These are phyloP conservation scores for Phialocephala subalpina DNA, from an alignment of 2,329 filamentous ascomycete genomes.

Conservation along the genomic window DNA sequence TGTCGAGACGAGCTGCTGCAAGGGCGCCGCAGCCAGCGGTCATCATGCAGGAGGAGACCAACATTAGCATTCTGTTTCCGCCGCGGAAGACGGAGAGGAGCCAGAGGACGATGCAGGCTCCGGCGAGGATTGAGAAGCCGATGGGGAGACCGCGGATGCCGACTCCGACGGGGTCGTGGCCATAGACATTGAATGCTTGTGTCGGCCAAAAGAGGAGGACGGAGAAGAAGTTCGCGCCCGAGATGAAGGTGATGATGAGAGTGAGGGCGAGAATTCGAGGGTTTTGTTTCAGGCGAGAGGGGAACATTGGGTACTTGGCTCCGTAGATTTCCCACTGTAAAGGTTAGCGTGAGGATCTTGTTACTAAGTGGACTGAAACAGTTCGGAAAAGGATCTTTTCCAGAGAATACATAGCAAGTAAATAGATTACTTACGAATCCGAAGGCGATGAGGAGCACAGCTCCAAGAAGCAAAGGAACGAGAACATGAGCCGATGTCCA, in stretches of 20 bases:
- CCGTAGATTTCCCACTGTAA: conserved; percentile 57
- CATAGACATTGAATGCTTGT: conserved; percentile 70
- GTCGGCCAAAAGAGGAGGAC: conserved; percentile 64
- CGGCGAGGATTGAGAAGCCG: conserved; percentile 68
- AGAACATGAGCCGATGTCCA: conserved; percentile 65
- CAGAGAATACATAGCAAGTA: too few species aligned
- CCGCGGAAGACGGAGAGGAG: conserved; percentile 65
- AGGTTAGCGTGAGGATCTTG: too few species aligned
- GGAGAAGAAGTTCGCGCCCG: conserved; percentile 58
- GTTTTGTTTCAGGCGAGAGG: conserved; percentile 61
- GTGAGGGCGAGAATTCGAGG: conserved; percentile 60
- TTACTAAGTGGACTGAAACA: too few species aligned
- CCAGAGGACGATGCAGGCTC: conserved; percentile 65
- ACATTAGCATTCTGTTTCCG: conserved; percentile 66
- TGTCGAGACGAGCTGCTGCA: conserved; percentile 57
- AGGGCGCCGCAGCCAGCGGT: conserved; percentile 66
- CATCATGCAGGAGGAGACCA: conserved; percentile 67
- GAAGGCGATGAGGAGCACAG: conserved; percentile 54
- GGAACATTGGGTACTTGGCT: conserved; percentile 53
- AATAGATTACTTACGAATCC: conserved; percentile 42
- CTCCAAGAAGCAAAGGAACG: conserved; percentile 60
- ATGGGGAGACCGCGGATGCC: conserved; percentile 72
- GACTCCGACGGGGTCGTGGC: conserved; percentile 68
- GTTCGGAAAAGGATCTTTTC: too few species aligned
- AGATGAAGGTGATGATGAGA: conserved; percentile 65